A percentile compares a stretch with the other conserved stretches of the same genome.
These are phyloP conservation scores for Leccinum griseonigrum DNA, from an alignment of 1,284 basidiomycete genomes.

Conservation along the genomic window DNA sequence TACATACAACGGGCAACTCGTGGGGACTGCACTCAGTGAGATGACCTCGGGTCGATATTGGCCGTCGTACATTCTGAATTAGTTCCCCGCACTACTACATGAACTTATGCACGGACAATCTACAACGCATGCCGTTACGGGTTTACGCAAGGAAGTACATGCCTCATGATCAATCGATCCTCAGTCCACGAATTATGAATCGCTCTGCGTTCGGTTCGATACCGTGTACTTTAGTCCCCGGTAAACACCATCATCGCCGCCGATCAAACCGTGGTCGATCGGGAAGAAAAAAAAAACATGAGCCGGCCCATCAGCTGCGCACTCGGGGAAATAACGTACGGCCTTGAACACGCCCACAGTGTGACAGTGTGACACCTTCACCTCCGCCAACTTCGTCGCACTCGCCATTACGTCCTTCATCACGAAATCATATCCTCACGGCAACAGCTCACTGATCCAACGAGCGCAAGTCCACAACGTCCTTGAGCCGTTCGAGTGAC, in stretches of 20 bases:
- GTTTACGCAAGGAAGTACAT: neutral
- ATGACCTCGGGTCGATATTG: neutral
- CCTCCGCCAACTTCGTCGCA: slow-evolving; percentile 50
- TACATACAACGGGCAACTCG: neutral
- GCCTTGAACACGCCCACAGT: slow-evolving; percentile 65
- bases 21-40: neutral
- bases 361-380: slow-evolving; percentile 38
- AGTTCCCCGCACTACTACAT: neutral
- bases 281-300: neutral
- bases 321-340: slow-evolving; percentile 27
- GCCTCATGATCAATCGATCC: neutral
- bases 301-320: neutral
- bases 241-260: slow-evolving; percentile 26
- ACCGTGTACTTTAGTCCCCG: slow-evolving; percentile 42
- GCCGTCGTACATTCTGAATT: neutral
- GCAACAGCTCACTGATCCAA: slow-evolving; percentile 86
- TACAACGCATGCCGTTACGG: neutral
- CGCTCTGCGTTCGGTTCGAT: slow-evolving; percentile 37
- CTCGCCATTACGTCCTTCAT: slow-evolving; percentile 49
- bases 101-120: neutral
- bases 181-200: neutral
- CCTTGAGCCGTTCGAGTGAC: slow-evolving; percentile 51
- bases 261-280: neutral
- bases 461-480: slow-evolving; percentile 49
- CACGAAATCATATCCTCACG: slow-evolving; percentile 79